Evolutionary conservation across 148 eudicot genomes (phyloP).

Genomic region (Heliosperma pusillum): DNA sequence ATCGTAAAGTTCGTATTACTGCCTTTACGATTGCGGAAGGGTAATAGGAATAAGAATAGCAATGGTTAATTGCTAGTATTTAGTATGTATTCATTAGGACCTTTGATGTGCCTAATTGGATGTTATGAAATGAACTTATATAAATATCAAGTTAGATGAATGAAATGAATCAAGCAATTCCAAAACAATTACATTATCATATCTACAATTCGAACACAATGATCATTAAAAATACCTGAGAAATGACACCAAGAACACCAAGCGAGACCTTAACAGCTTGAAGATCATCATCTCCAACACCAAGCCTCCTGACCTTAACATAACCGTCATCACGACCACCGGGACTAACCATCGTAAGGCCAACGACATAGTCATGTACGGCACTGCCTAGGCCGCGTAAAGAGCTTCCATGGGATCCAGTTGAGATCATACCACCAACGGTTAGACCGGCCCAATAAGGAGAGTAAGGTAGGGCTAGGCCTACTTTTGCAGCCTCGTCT

Average conservation of each 20-base stretch:
- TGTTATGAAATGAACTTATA: too few species aligned
- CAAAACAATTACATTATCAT: too few species aligned
- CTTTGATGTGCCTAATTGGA: too few species aligned
- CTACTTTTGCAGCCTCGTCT: slow-evolving; percentile 23
- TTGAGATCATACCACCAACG: slow-evolving; percentile 29
- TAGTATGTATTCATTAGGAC: too few species aligned
- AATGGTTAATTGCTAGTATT: too few species aligned
- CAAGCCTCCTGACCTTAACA: slow-evolving; percentile 19
- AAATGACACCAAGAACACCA: slow-evolving; percentile 37
- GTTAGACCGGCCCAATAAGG: slow-evolving; percentile 32
- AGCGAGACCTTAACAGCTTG: slow-evolving; percentile 32
- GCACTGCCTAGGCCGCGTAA: slow-evolving; percentile 29
- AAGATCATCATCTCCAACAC: slow-evolving; percentile 17
- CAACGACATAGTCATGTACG: slow-evolving; percentile 29
- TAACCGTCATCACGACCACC: slow-evolving; percentile 16
- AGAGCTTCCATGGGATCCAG: slow-evolving; percentile 32
- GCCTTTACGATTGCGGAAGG: too few species aligned
- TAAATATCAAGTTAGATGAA: too few species aligned
- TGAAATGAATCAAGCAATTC: too few species aligned
- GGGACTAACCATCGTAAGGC: slow-evolving; percentile 26
- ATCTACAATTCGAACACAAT: too few species aligned
- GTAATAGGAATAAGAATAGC: too few species aligned
- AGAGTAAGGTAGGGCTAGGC: slow-evolving; percentile 16
- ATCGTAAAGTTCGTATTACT: too few species aligned
- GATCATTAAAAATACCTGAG: slow-evolving; percentile 24